A percentile compares a stretch with the other conserved stretches of the same genome.
Evolutionary conservation across 192 early-diverging fungal species (phyloP).

Genomic region (Coemansia asiatica): DNA sequence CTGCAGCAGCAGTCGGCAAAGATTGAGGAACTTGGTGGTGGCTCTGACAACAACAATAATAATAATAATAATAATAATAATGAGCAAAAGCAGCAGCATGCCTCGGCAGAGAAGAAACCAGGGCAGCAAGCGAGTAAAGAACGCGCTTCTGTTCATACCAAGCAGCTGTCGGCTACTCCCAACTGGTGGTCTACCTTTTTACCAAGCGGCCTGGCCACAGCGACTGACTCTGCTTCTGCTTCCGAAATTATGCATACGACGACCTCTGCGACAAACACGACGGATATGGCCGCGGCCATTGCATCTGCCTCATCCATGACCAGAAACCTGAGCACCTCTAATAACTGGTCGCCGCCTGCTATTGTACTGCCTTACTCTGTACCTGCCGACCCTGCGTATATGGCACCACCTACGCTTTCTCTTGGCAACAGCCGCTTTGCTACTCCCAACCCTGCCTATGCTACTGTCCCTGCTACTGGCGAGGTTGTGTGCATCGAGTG

Average conservation of each 20-base stretch:
- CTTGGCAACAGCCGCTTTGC: conserved; percentile 34
- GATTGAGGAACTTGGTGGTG: conserved; percentile 17
- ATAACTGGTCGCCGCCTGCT: conserved; percentile 37
- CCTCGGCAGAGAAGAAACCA: not conserved
- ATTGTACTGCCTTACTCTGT: conserved; percentile 13
- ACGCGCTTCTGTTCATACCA: not conserved
- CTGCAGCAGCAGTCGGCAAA: conserved; percentile 32
- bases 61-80: too few species aligned
- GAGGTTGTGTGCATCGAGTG: conserved; percentile 50
- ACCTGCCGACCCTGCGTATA: conserved; percentile 21
- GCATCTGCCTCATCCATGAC: not conserved
- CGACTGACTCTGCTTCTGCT: not conserved
- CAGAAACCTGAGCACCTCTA: not conserved
- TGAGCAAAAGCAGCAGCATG: too few species aligned
- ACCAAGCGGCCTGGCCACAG: conserved; percentile 8
- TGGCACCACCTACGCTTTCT: conserved; percentile 41
- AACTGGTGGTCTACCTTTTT: conserved; percentile 52
- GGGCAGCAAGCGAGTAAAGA: not conserved
- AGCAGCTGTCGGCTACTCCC: conserved; percentile 14
- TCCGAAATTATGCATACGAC: not conserved
- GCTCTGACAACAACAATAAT: too few species aligned
- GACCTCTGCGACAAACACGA: not conserved
- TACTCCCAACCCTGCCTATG: conserved; percentile 28
- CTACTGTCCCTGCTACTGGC: conserved; percentile 29
- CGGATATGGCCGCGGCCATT: not conserved